Evolutionary conservation across 1,284 basidiomycete genomes (phyloP).

Genomic region (Ceratobasidium sp.): DNA sequence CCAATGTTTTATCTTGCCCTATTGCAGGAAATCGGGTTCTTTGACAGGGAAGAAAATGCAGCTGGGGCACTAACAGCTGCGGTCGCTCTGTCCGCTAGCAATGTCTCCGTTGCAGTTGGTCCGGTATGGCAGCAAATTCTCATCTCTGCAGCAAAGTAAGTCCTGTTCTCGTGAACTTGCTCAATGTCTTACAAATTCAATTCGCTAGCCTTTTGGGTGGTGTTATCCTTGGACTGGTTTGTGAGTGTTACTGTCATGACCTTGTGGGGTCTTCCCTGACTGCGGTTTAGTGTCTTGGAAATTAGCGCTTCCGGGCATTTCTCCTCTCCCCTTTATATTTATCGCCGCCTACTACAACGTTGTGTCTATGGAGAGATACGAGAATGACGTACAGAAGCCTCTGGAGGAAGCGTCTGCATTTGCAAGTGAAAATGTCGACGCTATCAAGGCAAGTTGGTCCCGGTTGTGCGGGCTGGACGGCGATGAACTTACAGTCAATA

Average conservation of each 20-base stretch:
- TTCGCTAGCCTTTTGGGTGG: conserved; percentile 55
- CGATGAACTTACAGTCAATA: neutral
- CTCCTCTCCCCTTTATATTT: conserved; percentile 38
- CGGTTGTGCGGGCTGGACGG: too few relatives aligned
- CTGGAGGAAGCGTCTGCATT: conserved; percentile 54
- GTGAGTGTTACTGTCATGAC: conserved; percentile 54
- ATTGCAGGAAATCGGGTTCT: conserved; percentile 55
- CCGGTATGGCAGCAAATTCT: conserved; percentile 58
- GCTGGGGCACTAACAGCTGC: conserved; percentile 59
- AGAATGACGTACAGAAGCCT: conserved; percentile 51
- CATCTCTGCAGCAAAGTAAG: conserved; percentile 53
- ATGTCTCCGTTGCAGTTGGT: conserved; percentile 58
- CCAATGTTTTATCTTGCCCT: neutral
- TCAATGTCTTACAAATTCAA: conserved; percentile 1
- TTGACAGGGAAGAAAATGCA: conserved; percentile 55
- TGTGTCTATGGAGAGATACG: conserved; percentile 55
- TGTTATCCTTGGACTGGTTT: conserved; percentile 57
- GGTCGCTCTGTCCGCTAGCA: conserved; percentile 56
- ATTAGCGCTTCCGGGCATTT: conserved; percentile 33
- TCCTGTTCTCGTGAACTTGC: neutral
- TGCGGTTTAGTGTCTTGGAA: conserved; percentile 44
- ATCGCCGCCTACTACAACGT: conserved; percentile 53
- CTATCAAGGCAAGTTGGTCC: conserved; percentile 51
- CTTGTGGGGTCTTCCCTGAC: neutral
- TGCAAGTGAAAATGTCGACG: conserved; percentile 59